Percentiles rank a stretch among this genome's conserved stretches.
phyloP scores from a whole-genome alignment of 345 rosid genomes.

The Boechera stricta region DNA sequence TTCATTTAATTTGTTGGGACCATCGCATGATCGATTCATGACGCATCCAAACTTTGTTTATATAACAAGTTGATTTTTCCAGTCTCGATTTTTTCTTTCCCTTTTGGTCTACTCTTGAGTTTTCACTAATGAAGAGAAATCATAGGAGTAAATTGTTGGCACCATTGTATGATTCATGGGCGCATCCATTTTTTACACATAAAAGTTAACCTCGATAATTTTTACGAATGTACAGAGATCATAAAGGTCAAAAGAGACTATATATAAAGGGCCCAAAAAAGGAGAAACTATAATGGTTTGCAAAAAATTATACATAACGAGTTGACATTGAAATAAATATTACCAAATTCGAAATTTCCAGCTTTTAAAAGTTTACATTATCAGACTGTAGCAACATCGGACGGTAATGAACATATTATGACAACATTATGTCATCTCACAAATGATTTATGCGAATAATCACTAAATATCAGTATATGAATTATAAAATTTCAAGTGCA shows the following conservation, averaged over 20 bases:
- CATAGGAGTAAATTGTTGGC: not conserved
- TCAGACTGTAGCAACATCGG: not conserved
- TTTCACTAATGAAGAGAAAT: too few relatives aligned
- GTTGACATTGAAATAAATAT: slow-evolving; percentile 31
- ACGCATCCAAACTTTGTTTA: not conserved
- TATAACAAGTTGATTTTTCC: not conserved
- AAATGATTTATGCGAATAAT: slow-evolving; percentile 34
- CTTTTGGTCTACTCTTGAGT: too few relatives aligned
- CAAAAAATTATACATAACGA: not conserved
- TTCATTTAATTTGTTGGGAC: slow-evolving; percentile 39
- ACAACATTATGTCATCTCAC: slow-evolving; percentile 30
- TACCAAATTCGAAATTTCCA: slow-evolving; percentile 19
- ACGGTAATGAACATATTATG: not conserved
- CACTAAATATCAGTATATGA: not conserved
- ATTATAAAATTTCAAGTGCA: slow-evolving; percentile 11
- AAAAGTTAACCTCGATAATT: not conserved
- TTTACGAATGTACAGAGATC: slow-evolving; percentile 8
- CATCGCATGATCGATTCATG: slow-evolving; percentile 36
- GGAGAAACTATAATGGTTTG: not conserved
- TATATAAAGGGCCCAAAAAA: not conserved
- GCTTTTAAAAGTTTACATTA: slow-evolving; percentile 18
- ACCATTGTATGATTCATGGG: not conserved
- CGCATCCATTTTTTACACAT: not conserved
- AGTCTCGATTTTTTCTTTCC: not conserved
- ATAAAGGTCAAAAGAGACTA: not conserved